Conservation (phyloP, 495 filamentous ascomycete genomes). For the Hyaloscypha bicolor region DNA sequence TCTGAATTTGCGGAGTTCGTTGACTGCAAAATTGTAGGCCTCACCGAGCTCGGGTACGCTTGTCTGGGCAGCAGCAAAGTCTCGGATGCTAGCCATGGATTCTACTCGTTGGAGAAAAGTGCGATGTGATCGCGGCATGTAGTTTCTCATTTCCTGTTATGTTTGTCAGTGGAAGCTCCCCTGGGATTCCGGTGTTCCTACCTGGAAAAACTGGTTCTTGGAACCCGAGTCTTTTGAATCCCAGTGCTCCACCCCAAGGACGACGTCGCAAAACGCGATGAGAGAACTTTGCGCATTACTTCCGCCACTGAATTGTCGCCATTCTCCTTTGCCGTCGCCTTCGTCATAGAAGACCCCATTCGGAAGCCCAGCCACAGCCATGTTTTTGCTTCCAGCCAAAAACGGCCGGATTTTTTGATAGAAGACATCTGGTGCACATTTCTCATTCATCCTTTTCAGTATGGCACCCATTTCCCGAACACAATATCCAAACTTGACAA, state of each 20-base stretch:
- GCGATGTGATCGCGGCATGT: slow-evolving; percentile 37
- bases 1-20: slow-evolving; percentile 30
- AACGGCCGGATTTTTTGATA: slow-evolving; percentile 35
- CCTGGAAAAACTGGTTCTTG: slow-evolving; percentile 23
- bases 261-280: slow-evolving; percentile 38
- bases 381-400: slow-evolving; percentile 35
- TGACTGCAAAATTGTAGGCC: slow-evolving; percentile 30
- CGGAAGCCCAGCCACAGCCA: slow-evolving; percentile 32
- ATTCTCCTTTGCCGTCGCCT: slow-evolving; percentile 27
- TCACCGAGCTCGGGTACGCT: slow-evolving; percentile 13
- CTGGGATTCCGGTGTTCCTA: neutral
- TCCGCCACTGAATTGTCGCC: slow-evolving; percentile 34
- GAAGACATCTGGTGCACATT: slow-evolving; percentile 32
- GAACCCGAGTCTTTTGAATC: slow-evolving; percentile 2
- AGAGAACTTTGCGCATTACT: slow-evolving; percentile 37
- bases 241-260: slow-evolving; percentile 34
- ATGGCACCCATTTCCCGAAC: slow-evolving; percentile 25
- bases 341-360: slow-evolving; percentile 37
- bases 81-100: slow-evolving; percentile 24
- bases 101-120: slow-evolving; percentile 32
- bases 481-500: slow-evolving; percentile 24
- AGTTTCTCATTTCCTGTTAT: slow-evolving; percentile 34
- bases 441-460: slow-evolving; percentile 34
- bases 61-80: slow-evolving; percentile 12
- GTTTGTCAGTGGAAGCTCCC: neutral